Conservation (phyloP, 495 filamentous ascomycete species). For the Penicillium canescens region DNA sequence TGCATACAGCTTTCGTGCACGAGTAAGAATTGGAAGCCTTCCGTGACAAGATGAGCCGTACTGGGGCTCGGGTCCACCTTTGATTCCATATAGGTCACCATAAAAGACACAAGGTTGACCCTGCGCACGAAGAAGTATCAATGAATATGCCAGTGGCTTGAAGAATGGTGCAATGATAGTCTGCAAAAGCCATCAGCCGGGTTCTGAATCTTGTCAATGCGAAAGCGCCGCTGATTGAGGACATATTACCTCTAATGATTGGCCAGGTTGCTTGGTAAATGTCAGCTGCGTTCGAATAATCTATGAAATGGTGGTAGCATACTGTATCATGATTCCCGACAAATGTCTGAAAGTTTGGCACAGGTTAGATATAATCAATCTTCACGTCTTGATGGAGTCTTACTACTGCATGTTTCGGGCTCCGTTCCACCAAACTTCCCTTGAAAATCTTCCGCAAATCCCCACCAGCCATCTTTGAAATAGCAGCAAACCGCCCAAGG, state of each 20-base stretch:
- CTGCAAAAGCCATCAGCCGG: constrained; percentile 10
- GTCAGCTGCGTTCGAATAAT: background rate
- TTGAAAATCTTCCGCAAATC: constrained; percentile 66
- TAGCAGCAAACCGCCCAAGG: constrained; percentile 59
- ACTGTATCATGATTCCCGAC: constrained; percentile 49
- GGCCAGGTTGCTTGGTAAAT: constrained; percentile 53
- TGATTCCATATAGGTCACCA: constrained; percentile 71
- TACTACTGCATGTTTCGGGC: constrained; percentile 64
- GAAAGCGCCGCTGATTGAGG: background rate
- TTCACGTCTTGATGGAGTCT: constrained; percentile 13
- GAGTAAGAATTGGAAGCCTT: constrained; percentile 57
- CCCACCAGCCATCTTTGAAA: constrained; percentile 51
- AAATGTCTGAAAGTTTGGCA: constrained; percentile 33
- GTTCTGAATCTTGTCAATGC: too few species aligned
- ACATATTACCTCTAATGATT: constrained; percentile 51
- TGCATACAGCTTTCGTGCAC: constrained; percentile 67
- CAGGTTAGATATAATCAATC: constrained; percentile 1
- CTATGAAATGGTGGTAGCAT: constrained; percentile 6
- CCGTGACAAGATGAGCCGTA: constrained; percentile 57
- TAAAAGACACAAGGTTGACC: constrained; percentile 76
- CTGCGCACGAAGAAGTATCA: constrained; percentile 66
- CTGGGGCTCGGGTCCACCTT: constrained; percentile 38
- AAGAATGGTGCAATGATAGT: constrained; percentile 56
- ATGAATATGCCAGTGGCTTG: constrained; percentile 59
- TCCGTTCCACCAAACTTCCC: constrained; percentile 55